Base-by-base conservation (phyloP, 2,329 filamentous ascomycete genomes). In the Hymenoscyphus scutula region DNA sequence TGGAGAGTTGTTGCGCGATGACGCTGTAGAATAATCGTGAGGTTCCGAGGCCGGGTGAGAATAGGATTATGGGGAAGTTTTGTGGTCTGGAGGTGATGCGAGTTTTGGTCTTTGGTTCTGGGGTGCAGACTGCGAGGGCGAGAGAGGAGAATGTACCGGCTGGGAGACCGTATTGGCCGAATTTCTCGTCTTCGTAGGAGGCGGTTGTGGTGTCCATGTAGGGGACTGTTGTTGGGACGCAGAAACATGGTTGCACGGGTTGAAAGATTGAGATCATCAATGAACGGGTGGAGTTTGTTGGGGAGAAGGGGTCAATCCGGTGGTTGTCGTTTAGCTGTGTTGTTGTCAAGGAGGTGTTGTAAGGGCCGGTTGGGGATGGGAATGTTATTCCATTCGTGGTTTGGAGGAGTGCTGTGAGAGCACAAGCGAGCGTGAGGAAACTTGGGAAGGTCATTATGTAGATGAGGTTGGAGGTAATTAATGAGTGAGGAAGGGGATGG, bases 151-250 rank as follows among this genome's bases (percentile, higher is more conserved):
- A 72, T 0, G 70, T 69, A 7, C 69, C 70, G 30, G 68, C 66
- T 8, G 73, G 68, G 37, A 76, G 58, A 30, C 72, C 68, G 53
- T 69, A 71, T 1, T 34, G 25, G 13, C 64, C 56, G 29, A 70
- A 67, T 19, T 67, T 38, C 1, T 53, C 34, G 30, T 67, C 66
- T 56, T 67, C 56, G 34, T 68, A 71, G 19, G 60, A 62, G 17
- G 73, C 74, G 10, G 74, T 75, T 58, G 62, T 67, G 30, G 69
- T 64, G 17, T 72, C 69, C 57, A 76, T 67, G 63, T 76, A 76
- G 3, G 66, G 58, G 10, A 63, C 41, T 32, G 56, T 34, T 6
- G 25, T 38, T 56, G 64, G 41, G 19, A 34, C 58, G 34, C 64
- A 68, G 27, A 53, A 29, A 29, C 56, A 57, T 45, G 65, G 68